Conservation (phyloP, 768 basidiomycete genomes). For the Agrocybe pediades region DNA sequence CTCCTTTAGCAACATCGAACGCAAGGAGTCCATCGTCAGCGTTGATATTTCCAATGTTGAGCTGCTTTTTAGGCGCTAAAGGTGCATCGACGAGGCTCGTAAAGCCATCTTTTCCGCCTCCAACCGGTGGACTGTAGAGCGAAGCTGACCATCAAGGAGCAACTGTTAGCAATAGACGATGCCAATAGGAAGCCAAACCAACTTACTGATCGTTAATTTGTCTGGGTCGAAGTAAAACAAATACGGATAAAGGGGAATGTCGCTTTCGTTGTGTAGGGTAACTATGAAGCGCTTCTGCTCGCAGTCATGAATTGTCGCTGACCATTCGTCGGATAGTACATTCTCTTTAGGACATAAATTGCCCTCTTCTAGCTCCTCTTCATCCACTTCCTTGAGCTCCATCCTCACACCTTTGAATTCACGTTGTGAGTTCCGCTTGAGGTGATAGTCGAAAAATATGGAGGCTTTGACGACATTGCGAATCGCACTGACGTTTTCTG, state of each 20-base stretch:
- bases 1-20: constrained; percentile 30
- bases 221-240: constrained; percentile 45
- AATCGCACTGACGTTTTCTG: constrained; percentile 13
- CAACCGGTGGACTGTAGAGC: constrained; percentile 26
- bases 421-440: constrained; percentile 19
- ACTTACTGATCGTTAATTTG: constrained; percentile 36
- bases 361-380: neutral
- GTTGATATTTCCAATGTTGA: constrained; percentile 45
- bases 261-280: constrained; percentile 33
- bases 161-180: neutral
- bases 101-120: constrained; percentile 22
- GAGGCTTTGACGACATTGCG: constrained; percentile 18
- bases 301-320: neutral
- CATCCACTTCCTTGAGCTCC: neutral
- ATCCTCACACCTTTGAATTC: neutral
- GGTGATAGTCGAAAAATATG: constrained; percentile 30
- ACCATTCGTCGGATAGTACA: neutral
- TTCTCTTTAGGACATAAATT: neutral
- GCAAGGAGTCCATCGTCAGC: constrained; percentile 37
- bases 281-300: constrained; percentile 8
- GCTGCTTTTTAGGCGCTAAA: constrained; percentile 24
- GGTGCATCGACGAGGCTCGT: constrained; percentile 24
- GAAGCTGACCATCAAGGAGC: neutral
- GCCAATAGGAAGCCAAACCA: too few species aligned
- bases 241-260: constrained; percentile 36